These are phyloP conservation scores for Trichoderma sp. DNA, from an alignment of 2,329 filamentous ascomycete genomes.

Conservation along the genomic window DNA sequence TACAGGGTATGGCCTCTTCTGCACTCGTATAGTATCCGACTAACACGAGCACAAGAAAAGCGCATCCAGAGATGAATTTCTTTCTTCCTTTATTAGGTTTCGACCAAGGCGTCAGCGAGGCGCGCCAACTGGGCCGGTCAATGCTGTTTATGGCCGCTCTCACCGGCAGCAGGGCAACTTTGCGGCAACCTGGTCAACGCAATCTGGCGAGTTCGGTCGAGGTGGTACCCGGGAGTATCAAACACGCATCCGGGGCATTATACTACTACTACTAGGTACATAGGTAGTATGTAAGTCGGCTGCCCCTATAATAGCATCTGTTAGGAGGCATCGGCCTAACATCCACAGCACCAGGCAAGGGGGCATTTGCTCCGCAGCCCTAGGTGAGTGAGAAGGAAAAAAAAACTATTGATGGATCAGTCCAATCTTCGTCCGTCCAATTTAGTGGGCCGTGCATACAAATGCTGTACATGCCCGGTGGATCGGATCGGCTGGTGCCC, in stretches of 20 bases:
- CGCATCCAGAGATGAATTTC: neutral
- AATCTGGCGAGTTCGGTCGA: neutral
- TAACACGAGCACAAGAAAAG: neutral
- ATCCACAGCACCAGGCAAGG: neutral
- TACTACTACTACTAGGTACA: too few species aligned
- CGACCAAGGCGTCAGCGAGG: neutral
- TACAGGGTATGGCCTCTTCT: neutral
- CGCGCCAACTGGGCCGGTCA: neutral
- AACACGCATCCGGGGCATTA: neutral
- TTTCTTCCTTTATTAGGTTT: neutral
- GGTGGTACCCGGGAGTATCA: neutral
- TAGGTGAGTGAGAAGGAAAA: neutral
- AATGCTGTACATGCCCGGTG: conserved; percentile 5
- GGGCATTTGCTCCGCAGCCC: neutral
- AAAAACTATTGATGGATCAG: neutral
- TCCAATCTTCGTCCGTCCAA: neutral
- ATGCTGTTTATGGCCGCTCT: neutral
- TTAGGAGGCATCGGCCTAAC: neutral
- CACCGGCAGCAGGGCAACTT: conserved; percentile 8
- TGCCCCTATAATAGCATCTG: neutral
- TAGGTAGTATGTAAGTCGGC: too few species aligned
- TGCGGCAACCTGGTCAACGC: neutral
- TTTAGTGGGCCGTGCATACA: too few species aligned
- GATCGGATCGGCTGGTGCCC: conserved; percentile 14
- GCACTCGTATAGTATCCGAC: neutral